Evolutionary conservation across 208 protist species (phyloP), one percentile per base, ranked within the genome.

Genomic region (Acanthamoeba lenticulata): DNA sequence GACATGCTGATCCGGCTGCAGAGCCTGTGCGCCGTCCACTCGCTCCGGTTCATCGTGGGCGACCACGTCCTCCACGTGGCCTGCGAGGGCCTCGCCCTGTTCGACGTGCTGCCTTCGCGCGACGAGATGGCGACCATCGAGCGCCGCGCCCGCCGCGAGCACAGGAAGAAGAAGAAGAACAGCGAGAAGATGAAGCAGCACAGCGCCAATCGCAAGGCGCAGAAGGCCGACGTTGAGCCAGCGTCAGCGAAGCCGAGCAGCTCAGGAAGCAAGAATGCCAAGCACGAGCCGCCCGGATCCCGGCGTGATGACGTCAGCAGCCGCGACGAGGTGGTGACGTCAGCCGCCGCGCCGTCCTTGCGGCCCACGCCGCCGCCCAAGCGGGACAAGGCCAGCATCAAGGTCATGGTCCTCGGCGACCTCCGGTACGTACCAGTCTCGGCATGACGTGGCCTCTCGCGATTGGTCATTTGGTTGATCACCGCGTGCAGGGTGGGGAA

Each of bases 401-500:
- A 83, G 40, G 0, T 83, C 19, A 83, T 83, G 72, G 40, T 83
- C 40, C 72, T 83, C 27, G 72, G 72, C 34, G 72, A 83, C 21
- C 34, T 34, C 7, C 72, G 72, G 72, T 83, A 83, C 29, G n/a
- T n/a, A n/a, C n/a, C n/a, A n/a, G n/a, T n/a, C n/a, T n/a, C n/a
- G n/a, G n/a, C n/a, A n/a, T n/a, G n/a, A n/a, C n/a, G n/a, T n/a
- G n/a, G n/a, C n/a, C n/a, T n/a, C n/a, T n/a, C n/a, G n/a, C n/a
- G n/a, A n/a, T n/a, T n/a, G n/a, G n/a, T n/a, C n/a, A n/a, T n/a
- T n/a, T n/a, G n/a, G n/a, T n/a, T n/a, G n/a, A n/a, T n/a, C n/a
- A n/a, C n/a, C n/a, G n/a, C n/a, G n/a, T n/a, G 40, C 72, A 83
- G 72, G 27, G 72, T 83, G 7, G 72, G 72, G 21, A 83, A 83